Evolutionary conservation across 257 asterid genomes (phyloP), one percentile per base, ranked within the genome.

Genomic region (Rauvolfia tetraphylla): DNA sequence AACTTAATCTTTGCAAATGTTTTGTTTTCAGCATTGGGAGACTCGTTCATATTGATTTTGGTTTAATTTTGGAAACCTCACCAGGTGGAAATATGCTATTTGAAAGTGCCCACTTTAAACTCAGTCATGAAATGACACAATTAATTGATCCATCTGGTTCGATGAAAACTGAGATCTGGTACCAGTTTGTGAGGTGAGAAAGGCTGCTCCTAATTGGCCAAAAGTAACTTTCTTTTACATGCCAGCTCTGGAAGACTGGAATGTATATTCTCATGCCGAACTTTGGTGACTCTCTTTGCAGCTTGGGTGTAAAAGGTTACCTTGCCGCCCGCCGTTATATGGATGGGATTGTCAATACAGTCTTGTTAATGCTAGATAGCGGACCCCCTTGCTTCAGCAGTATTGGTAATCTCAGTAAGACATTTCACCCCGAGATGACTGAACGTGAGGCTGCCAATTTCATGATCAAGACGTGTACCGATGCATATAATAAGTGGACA

Each of bases 71-170:
- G 83, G 99, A 95, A 87, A 95, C 90, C 78, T 95, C 99, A n/a
- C 99, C 99, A 33, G 99, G 99, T 73, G 90, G 90, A 57, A 95
- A 95, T 79, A 93, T 95, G 99, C 90, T 97, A 70, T 95, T 93
- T 46, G 98, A 95, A 81, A 95, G 98, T 56, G 99, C 99, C 76
- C 98, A 95, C 86, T 95, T 95, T 89, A 95, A 95, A 81, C 87
- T 95, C 76, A 95, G 99, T 80, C 99, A 95, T 49, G 99, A 95
- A 85, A 95, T 95, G 99, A 95, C 99, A 74, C 99, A 95, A 74
- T 73, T 95, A 83, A 92, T 95, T 18, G 99, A 95, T 81, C 99
- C 99, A 20, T 91, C 99, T 22, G 97, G 97, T 69, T 89, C 92
- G 77, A 95, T 93, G 99, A 95, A 93, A 83, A 89, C 98, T 54